Evolutionary conservation across 352 stramenopile genomes (phyloP).

Genomic region (Phytopythium oedochilum): DNA sequence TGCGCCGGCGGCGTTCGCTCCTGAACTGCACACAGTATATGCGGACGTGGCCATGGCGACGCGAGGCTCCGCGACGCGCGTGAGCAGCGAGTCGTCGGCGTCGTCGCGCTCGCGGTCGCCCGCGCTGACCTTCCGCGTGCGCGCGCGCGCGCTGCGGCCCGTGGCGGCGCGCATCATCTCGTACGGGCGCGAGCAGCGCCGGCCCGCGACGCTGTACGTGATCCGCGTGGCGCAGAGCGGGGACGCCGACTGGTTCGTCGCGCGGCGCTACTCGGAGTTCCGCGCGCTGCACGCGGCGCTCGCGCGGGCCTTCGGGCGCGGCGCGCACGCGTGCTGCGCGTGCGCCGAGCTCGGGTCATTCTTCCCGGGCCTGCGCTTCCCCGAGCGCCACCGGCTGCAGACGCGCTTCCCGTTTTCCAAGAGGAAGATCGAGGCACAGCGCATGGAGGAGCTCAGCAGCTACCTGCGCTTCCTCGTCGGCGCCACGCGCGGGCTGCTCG

Average conservation of each 20-base stretch:
- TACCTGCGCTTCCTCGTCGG: conserved; percentile 65
- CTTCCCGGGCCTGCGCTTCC: conserved; percentile 39
- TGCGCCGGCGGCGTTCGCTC: too few species aligned
- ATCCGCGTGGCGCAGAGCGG: conserved; percentile 53
- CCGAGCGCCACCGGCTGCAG: conserved; percentile 46
- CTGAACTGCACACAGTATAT: too few species aligned
- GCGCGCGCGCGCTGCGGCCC: conserved; percentile 48
- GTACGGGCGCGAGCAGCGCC: conserved; percentile 53
- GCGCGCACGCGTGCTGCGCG: conserved; percentile 20
- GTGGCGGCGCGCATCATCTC: conserved; percentile 60
- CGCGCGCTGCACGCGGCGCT: conserved; percentile 45
- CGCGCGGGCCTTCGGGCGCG: conserved; percentile 15
- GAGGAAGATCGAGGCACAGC: conserved; percentile 42
- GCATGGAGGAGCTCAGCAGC: conserved; percentile 58
- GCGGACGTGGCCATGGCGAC: background rate
- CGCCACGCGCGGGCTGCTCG: conserved; percentile 58
- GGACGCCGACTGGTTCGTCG: conserved; percentile 58
- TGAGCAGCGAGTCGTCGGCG: background rate
- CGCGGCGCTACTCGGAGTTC: conserved; percentile 75
- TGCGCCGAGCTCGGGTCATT: conserved; percentile 50
- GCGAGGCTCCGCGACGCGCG: background rate
- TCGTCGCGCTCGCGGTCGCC: conserved; percentile 2
- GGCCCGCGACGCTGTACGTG: conserved; percentile 64
- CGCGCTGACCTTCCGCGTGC: conserved; percentile 19
- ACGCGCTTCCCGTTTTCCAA: conserved; percentile 40